phyloP scores from a whole-genome alignment of 2,329 filamentous ascomycete species.

The Cephalotrichum gorgonifer region DNA sequence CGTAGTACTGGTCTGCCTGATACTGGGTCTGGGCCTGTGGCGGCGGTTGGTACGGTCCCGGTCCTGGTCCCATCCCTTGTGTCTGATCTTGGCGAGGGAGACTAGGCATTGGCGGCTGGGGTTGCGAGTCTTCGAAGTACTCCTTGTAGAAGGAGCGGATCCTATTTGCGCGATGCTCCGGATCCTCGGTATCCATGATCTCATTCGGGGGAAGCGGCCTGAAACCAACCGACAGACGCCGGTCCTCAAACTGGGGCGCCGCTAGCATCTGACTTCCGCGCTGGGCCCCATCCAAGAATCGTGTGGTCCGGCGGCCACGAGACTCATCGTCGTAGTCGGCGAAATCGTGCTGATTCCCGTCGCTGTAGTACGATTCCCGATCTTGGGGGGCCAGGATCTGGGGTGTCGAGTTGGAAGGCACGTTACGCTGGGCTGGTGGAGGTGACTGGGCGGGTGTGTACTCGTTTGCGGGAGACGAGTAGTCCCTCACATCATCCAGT shows the following conservation, averaged over 20 bases:
- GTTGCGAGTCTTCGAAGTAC: slow-evolving; percentile 77
- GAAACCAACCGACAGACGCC: slow-evolving; percentile 59
- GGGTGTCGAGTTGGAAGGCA: not conserved
- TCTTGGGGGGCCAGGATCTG: slow-evolving; percentile 5
- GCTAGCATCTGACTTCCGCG: slow-evolving; percentile 29
- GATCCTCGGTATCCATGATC: slow-evolving; percentile 69
- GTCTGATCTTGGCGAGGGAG: not conserved
- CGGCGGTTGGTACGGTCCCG: not conserved
- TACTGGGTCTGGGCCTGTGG: slow-evolving; percentile 7
- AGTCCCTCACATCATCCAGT: not conserved
- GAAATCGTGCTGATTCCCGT: slow-evolving; percentile 10
- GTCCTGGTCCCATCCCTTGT: not conserved
- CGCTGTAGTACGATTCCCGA: slow-evolving; percentile 7
- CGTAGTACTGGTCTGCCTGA: slow-evolving; percentile 45
- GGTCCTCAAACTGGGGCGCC: slow-evolving; percentile 43
- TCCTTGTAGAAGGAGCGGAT: slow-evolving; percentile 99
- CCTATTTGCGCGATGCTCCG: slow-evolving; percentile 87
- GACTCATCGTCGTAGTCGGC: slow-evolving; percentile 17
- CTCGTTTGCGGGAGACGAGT: no score
- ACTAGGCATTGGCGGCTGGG: slow-evolving; percentile 28
- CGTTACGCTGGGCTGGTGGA: slow-evolving; percentile 6
- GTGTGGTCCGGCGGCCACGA: slow-evolving; percentile 24
- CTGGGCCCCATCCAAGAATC: slow-evolving; percentile 13
- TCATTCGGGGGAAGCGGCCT: slow-evolving; percentile 84
- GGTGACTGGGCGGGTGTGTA: not conserved